These are phyloP conservation scores for Leucocoprinus leucothites DNA, from an alignment of 768 basidiomycete species.

Conservation along the genomic window DNA sequence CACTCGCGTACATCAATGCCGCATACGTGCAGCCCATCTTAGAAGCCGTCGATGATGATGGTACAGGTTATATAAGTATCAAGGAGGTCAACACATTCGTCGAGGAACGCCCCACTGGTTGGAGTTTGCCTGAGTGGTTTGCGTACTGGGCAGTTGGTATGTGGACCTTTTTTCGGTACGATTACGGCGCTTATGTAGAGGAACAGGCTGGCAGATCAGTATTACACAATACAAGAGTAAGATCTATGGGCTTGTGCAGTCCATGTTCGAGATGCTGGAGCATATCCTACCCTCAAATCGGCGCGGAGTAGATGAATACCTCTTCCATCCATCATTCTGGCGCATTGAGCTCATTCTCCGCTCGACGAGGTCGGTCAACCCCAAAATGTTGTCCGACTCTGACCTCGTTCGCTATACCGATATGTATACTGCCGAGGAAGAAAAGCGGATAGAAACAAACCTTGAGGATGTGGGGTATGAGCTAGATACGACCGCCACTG, in stretches of 20 bases:
- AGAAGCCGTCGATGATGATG: constrained; percentile 38
- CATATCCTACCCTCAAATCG: constrained; percentile 28
- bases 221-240: constrained; percentile 30
- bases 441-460: constrained; percentile 25
- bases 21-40: constrained; percentile 36
- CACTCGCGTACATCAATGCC: constrained; percentile 34
- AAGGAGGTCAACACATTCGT: constrained; percentile 38
- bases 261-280: constrained; percentile 27
- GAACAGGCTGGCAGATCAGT: constrained; percentile 31
- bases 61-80: constrained; percentile 35
- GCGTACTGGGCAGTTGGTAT: constrained; percentile 35
- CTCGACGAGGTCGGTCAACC: constrained; percentile 26
- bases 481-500: constrained; percentile 29
- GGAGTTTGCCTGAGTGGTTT: constrained; percentile 35
- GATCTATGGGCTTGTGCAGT: constrained; percentile 28
- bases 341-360: constrained; percentile 29
- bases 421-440: constrained; percentile 23
- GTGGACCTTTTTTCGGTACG: neutral
- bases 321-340: constrained; percentile 31
- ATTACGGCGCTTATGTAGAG: neutral
- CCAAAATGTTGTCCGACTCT: constrained; percentile 22
- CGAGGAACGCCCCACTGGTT: constrained; percentile 26
- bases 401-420: constrained; percentile 27
- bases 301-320: constrained; percentile 30
- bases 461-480: constrained; percentile 27